These are phyloP conservation scores for Geotrichum cucujoidarum DNA, from an alignment of 1,139 yeast genomes.

Conservation along the genomic window DNA sequence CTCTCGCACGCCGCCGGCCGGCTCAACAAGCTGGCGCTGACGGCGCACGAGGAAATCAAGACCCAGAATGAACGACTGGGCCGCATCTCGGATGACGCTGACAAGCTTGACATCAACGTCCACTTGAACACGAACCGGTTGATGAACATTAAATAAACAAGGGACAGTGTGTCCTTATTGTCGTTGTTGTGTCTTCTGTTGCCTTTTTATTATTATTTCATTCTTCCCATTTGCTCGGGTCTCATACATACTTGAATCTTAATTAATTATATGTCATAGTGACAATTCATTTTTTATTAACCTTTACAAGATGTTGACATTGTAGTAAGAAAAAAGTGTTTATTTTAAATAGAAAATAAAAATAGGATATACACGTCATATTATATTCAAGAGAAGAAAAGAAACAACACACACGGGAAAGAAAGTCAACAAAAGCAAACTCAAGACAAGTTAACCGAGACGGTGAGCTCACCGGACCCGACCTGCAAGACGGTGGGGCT, in stretches of 20 bases:
- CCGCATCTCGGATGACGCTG: conserved; percentile 50
- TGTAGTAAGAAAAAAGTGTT: not conserved
- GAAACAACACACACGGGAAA: not conserved
- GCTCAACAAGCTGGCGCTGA: conserved; percentile 47
- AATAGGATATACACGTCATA: too few relatives aligned
- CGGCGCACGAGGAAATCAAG: conserved; percentile 51
- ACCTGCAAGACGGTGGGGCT: conserved; percentile 27
- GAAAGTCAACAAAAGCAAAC: not conserved
- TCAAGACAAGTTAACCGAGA: conserved; percentile 3
- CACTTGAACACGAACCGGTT: conserved; percentile 46
- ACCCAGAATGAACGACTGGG: conserved; percentile 50
- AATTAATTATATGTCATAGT: too few relatives aligned
- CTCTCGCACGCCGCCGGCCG: conserved; percentile 46
- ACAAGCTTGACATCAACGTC: conserved; percentile 49
- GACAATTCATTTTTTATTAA: not conserved
- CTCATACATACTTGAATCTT: not conserved
- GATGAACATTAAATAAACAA: conserved; percentile 36
- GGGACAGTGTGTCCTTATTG: not conserved
- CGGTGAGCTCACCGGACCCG: conserved; percentile 27
- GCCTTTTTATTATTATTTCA: not conserved
- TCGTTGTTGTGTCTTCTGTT: not conserved
- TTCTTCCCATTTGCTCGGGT: not conserved
- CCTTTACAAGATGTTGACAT: not conserved
- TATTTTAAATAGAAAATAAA: not conserved
- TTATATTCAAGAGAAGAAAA: too few relatives aligned